Base-by-base conservation (phyloP, 805 yeast species). In the Starmerella khaoyaiensis region DNA sequence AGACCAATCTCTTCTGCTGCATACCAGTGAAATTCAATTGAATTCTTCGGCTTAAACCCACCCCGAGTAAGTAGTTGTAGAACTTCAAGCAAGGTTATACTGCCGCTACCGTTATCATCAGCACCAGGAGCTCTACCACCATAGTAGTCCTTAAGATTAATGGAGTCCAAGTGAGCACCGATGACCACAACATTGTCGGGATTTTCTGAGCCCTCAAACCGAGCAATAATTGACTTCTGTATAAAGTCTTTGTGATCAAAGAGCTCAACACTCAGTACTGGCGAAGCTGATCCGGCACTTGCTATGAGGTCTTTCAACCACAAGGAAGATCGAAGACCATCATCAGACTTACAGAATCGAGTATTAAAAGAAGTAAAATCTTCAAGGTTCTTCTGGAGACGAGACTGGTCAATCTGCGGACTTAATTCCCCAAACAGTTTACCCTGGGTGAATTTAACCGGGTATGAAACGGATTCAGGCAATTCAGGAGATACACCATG, bases 1-100 rank as follows among this genome's bases (percentile, higher is more conserved):
- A 82, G 62, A 0, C 95, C 96, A 42, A 81, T 84, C 64, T 86
- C 97, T 61, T 86, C 96, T 1, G 94, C 96, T 18, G 93, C 72
- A 60, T 83, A 86, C 66, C 83, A 87, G 58, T 86, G 96, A 62
- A 86, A 86, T 55, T 86, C 93, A n/a, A 86, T 58, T 0, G 93
- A 72, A 57, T 82, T 81, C 29, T 67, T 60, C 12, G 84, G 82
- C 40, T 59, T 49, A 46, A 67, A 66, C 0, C 64, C 59, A 14
- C 57, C 45, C 23, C 58, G 61, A 5, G 68, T 58, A 19, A 82
- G 58, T 9, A 79, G 56, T 45, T 87, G 66, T 49, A 83, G 67
- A 1, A 83, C 73, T 55, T 83, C 93, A 39, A 83, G 58, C 22
- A 72, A 69, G 3, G 93, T 76, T 4, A 77, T 74, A 5, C 84